phyloP scores from a whole-genome alignment of 2,329 filamentous ascomycete genomes.

The Trichophyton benhamiae region DNA sequence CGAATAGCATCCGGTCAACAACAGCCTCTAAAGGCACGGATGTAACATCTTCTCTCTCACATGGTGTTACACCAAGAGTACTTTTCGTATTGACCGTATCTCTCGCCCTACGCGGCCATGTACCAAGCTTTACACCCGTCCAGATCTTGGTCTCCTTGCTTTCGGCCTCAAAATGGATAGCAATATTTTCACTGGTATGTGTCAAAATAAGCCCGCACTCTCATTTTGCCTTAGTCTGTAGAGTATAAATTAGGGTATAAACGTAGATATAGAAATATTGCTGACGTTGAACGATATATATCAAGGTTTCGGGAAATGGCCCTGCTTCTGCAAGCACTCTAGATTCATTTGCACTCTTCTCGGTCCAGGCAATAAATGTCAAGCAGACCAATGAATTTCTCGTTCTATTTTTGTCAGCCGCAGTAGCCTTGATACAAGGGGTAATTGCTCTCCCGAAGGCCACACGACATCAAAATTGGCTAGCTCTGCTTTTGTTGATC shows the following conservation, averaged over 20 bases:
- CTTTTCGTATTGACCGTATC: slow-evolving; percentile 1
- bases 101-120: not conserved
- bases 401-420: slow-evolving; percentile 1
- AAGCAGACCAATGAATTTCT: not conserved
- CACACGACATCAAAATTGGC: not conserved
- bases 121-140: not conserved
- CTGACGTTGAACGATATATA: not conserved
- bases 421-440: not conserved
- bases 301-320: not conserved
- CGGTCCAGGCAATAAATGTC: not conserved
- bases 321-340: not conserved
- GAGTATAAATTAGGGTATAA: too few relatives aligned
- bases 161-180: slow-evolving; percentile 1
- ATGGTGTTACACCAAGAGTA: not conserved
- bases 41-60: not conserved
- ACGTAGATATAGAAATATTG: not conserved
- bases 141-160: not conserved
- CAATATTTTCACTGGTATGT: not conserved
- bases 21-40: not conserved
- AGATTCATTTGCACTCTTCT: not conserved
- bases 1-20: not conserved
- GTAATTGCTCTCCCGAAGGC: not conserved
- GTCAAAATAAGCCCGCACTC: too few relatives aligned
- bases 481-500: not conserved
- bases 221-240: too few relatives aligned